Evolutionary conservation across 306 rosid genomes (phyloP), one percentile per base, ranked within the genome.

Genomic region (Inga laurina): DNA sequence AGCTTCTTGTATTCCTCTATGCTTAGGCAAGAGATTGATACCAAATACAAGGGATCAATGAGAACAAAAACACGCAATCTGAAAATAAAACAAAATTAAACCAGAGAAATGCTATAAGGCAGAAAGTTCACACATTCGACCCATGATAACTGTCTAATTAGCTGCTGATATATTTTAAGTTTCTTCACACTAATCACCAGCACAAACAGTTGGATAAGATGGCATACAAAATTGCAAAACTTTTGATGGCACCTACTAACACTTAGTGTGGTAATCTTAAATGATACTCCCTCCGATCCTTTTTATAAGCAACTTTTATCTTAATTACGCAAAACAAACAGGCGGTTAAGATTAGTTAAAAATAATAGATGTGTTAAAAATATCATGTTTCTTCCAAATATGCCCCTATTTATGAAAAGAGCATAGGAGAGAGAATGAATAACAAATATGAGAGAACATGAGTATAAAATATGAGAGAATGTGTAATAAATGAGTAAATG

Each of bases 121-220:
- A 54, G 43, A 45, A 66, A 54, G 78, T 66, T 67, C 35, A 78
- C 52, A 34, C 75, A 73, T 59, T 78, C 11, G 37, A 79, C 43
- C 51, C 48, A 82, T 62, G 41, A 64, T 77, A 13, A 41, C 30
- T 22, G 8, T 48, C 44, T 4, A 77, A 48, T 72, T 56, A 16
- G 30, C n/a, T 4, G 19, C 79, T 57, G 12, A 70, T 54, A 73
- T 57, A 72, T 61, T 22, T 22, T 52, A 46, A 77, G 48, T 16
- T 45, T 16, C 32, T 45, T 72, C 37, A 74, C 62, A 34, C 27
- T 18, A 11, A 11, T 51, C 76, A 62, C 44, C 59, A 80, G 68
- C 77, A 62, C 79, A 43, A 70, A 70, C 18, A 45, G n/a, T 54
- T 86, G 32, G 77, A 51, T 32, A 61, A 76, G 39, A 80, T 64